These are phyloP conservation scores for Torulaspora delbrueckii DNA, from an alignment of 805 yeast species.

Conservation along the genomic window DNA sequence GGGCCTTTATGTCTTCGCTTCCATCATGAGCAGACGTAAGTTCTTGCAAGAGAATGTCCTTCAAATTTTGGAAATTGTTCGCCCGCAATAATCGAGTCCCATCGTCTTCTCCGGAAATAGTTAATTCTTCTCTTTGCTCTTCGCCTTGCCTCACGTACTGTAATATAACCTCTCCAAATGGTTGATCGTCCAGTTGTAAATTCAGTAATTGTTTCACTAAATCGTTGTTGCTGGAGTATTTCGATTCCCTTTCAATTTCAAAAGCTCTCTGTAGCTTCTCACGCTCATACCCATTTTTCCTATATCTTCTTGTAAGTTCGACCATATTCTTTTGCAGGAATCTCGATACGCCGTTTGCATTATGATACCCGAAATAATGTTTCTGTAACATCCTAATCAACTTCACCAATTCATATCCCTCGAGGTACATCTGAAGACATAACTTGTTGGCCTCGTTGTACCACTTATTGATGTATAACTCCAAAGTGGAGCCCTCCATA, in stretches of 20 bases:
- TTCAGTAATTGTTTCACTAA: slow-evolving; percentile 30
- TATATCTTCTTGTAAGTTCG: slow-evolving; percentile 31
- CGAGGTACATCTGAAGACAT: slow-evolving; percentile 51
- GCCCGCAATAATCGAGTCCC: slow-evolving; percentile 39
- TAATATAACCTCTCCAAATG: slow-evolving; percentile 21
- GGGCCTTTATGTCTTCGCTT: slow-evolving; percentile 12
- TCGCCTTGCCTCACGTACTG: slow-evolving; percentile 43
- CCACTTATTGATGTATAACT: slow-evolving; percentile 53
- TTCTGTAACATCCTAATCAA: slow-evolving; percentile 50
- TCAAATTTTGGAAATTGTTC: slow-evolving; percentile 41
- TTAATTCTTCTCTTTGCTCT: slow-evolving; percentile 14
- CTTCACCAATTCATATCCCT: slow-evolving; percentile 51
- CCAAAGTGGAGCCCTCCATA: slow-evolving; percentile 42
- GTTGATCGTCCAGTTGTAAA: slow-evolving; percentile 39
- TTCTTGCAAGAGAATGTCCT: slow-evolving; percentile 42
- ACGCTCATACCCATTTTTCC: slow-evolving; percentile 12
- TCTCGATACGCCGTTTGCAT: slow-evolving; percentile 25
- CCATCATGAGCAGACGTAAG: slow-evolving; percentile 20
- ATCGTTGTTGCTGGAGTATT: not conserved
- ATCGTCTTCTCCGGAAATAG: slow-evolving; percentile 4
- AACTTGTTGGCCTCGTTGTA: slow-evolving; percentile 63
- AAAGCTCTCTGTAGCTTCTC: slow-evolving; percentile 34
- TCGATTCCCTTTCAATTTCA: slow-evolving; percentile 12
- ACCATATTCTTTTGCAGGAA: slow-evolving; percentile 24
- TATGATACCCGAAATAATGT: slow-evolving; percentile 44